Conservation (phyloP, 257 asterid genomes). For the Solanum boliviense region DNA sequence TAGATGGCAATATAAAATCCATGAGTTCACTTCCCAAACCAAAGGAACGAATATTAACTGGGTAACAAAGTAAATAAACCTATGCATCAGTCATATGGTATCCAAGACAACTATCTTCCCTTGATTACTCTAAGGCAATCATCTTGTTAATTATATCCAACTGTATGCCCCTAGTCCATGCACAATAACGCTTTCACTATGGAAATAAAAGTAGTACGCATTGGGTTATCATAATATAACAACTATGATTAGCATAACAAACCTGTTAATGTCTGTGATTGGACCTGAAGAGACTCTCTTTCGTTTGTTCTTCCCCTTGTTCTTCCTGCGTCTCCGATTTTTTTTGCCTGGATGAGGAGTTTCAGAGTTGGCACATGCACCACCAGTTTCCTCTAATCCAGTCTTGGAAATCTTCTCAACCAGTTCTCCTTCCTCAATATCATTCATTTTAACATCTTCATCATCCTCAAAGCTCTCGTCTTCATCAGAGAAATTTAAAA, state of each 20-base stretch:
- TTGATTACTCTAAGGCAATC: background rate
- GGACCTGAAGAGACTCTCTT: constrained; percentile 36
- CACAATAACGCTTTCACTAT: background rate
- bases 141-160: background rate
- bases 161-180: background rate
- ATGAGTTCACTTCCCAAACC: background rate
- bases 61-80: background rate
- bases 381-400: constrained; percentile 27
- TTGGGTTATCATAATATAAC: background rate
- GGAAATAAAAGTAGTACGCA: background rate
- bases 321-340: constrained; percentile 32
- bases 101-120: background rate
- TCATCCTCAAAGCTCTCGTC: constrained; percentile 39
- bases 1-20: background rate
- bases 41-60: background rate
- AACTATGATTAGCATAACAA: background rate
- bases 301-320: constrained; percentile 46
- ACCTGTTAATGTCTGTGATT: constrained; percentile 59
- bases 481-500: constrained; percentile 45
- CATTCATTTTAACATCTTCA: constrained; percentile 72
- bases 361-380: constrained; percentile 18
- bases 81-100: background rate
- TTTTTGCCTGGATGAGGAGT: constrained; percentile 21
- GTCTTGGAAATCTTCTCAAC: constrained; percentile 29
- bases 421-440: constrained; percentile 76